Percentiles rank a stretch among this genome's conserved stretches.
phyloP scores from a whole-genome alignment of 2,329 filamentous ascomycete genomes.

The Colletotrichum falcatum region DNA sequence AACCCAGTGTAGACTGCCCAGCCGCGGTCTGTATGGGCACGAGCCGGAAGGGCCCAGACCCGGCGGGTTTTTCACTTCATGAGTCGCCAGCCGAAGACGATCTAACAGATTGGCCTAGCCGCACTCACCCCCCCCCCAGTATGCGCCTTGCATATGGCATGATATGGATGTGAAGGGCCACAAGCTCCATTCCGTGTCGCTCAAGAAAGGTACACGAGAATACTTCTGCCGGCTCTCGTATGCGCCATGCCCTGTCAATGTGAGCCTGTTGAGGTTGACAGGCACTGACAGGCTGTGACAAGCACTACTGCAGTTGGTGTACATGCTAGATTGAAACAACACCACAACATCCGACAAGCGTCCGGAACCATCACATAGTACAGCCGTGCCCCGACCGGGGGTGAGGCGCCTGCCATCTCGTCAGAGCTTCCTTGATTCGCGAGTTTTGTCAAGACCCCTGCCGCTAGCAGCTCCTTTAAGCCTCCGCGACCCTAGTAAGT shows the following conservation, averaged over 20 bases:
- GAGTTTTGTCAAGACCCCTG: slow-evolving; percentile 14
- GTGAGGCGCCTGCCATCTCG: neutral
- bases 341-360: slow-evolving; percentile 5
- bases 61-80: slow-evolving; percentile 7
- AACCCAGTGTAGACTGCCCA: neutral
- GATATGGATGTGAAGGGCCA: neutral
- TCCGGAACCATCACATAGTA: neutral
- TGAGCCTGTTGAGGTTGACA: slow-evolving; percentile 7
- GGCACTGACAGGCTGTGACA: too few relatives aligned
- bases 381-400: slow-evolving; percentile 11
- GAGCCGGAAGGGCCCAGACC: neutral
- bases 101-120: slow-evolving; percentile 3
- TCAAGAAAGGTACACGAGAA: neutral
- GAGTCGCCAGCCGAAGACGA: slow-evolving; percentile 14
- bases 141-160: slow-evolving; percentile 8
- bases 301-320: too few relatives aligned
- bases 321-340: slow-evolving; percentile 10
- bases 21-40: neutral
- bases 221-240: slow-evolving; percentile 4
- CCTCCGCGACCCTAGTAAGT: slow-evolving; percentile 16
- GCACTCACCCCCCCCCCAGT: slow-evolving; percentile 5
- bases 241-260: slow-evolving; percentile 19
- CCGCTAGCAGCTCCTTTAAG: neutral
- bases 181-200: neutral
- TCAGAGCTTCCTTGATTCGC: slow-evolving; percentile 23